Evolutionary conservation across 2,329 filamentous ascomycete species (phyloP).

Genomic region (Bipolaris zeicola): DNA sequence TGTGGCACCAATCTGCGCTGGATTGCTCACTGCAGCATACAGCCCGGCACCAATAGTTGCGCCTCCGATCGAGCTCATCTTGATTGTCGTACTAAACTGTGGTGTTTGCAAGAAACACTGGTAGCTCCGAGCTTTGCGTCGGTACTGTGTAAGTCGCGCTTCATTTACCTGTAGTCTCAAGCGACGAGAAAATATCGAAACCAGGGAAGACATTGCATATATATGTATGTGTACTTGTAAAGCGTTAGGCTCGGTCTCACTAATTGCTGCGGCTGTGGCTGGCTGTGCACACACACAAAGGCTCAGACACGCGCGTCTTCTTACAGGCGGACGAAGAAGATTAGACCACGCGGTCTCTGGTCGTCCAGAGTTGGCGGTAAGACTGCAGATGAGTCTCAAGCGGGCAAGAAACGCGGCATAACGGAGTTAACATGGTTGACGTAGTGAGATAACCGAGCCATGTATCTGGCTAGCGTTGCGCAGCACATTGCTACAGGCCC

Average conservation of each 20-base stretch:
- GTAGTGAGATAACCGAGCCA: not conserved
- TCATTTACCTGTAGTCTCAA: not conserved
- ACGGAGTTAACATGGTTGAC: slow-evolving; percentile 3
- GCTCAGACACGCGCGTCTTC: not conserved
- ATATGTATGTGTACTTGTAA: slow-evolving; percentile 7
- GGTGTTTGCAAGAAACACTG: slow-evolving; percentile 21
- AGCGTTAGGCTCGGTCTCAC: not conserved
- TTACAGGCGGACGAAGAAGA: not conserved
- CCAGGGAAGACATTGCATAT: slow-evolving; percentile 21
- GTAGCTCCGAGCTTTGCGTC: not conserved
- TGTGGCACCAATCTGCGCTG: slow-evolving; percentile 46
- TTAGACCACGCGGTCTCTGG: not conserved
- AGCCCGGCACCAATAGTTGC: slow-evolving; percentile 37
- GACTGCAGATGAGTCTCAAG: not conserved
- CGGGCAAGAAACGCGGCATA: not conserved
- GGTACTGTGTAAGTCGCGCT: not conserved
- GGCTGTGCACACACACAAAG: not conserved
- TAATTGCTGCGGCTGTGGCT: not conserved
- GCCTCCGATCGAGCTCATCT: slow-evolving; percentile 41
- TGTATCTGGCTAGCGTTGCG: not conserved
- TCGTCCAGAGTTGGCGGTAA: not conserved
- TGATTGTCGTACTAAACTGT: slow-evolving; percentile 26
- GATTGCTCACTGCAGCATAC: slow-evolving; percentile 51
- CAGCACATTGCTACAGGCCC: not conserved
- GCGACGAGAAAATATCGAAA: slow-evolving; percentile 6